Percentiles rank a stretch among this genome's conserved stretches.
phyloP scores from a whole-genome alignment of 164 flowering plant species.

The Euptelea pleiosperma region DNA sequence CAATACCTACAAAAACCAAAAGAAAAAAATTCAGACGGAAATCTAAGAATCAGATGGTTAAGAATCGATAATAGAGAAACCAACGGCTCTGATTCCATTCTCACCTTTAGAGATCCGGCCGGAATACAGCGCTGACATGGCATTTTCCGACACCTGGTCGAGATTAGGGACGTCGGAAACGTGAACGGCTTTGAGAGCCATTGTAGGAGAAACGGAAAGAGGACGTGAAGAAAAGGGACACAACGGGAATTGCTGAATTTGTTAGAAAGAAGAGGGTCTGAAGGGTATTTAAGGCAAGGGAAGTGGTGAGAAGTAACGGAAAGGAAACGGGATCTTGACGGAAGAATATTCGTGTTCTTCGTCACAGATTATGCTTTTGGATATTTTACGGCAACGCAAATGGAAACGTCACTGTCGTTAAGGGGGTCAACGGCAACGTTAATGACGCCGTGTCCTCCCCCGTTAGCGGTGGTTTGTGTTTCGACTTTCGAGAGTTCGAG shows the following conservation, averaged over 20 bases:
- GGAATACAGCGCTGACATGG: constrained; percentile 25
- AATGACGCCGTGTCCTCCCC: no score
- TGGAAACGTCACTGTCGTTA: no score
- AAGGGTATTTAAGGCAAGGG: constrained; percentile 16
- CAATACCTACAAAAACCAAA: constrained; percentile 18
- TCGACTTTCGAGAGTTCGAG: no score
- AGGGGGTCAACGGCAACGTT: no score
- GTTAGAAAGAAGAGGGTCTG: no score
- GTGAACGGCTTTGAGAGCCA: constrained; percentile 75
- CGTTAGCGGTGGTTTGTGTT: no score
- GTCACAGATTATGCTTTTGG: constrained; percentile 4
- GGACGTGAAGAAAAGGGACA: neutral
- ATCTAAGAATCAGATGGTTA: neutral
- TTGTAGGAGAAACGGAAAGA: neutral
- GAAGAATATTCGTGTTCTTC: constrained; percentile 16
- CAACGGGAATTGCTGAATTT: constrained; percentile 13
- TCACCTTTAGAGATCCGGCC: constrained; percentile 28
- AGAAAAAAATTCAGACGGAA: neutral
- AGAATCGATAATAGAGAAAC: neutral
- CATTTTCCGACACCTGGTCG: constrained; percentile 42
- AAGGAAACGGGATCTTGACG: constrained; percentile 9
- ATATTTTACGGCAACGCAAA: no score
- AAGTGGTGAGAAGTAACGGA: neutral
- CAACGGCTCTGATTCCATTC: neutral
- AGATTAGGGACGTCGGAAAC: constrained; percentile 65